These are phyloP conservation scores for Blumeriella jaapii DNA, from an alignment of 2,329 filamentous ascomycete genomes.

Conservation along the genomic window DNA sequence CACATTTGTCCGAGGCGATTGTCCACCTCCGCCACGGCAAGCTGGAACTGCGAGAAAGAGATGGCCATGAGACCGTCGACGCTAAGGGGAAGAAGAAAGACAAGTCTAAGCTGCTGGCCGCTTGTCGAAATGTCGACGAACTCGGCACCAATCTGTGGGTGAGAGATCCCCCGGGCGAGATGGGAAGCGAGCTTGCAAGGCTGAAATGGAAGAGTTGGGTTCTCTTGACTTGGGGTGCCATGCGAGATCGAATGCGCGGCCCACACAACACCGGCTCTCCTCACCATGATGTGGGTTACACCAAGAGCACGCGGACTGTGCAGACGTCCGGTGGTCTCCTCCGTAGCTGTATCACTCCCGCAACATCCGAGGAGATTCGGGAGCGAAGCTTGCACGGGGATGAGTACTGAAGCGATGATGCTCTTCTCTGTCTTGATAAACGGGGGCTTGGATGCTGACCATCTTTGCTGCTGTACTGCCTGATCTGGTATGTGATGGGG, in stretches of 20 bases:
- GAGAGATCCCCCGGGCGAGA: not conserved
- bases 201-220: conserved; percentile 3
- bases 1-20: conserved; percentile 1
- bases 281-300: not conserved
- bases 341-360: not conserved
- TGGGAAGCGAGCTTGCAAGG: not conserved
- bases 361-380: conserved; percentile 1
- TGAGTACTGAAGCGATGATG: not conserved
- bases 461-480: too few relatives aligned
- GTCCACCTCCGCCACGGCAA: not conserved
- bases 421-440: not conserved
- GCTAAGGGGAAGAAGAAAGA: not conserved
- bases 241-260: conserved; percentile 2
- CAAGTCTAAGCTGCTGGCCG: conserved; percentile 2
- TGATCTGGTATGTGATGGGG: too few relatives aligned
- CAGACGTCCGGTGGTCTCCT: not conserved
- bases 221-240: conserved; percentile 2
- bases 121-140: conserved; percentile 1
- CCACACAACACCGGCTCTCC: conserved; percentile 2
- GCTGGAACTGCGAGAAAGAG: conserved; percentile 1
- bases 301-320: not conserved
- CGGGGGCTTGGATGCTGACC: too few relatives aligned
- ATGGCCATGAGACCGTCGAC: not conserved
- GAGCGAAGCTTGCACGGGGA: not conserved
- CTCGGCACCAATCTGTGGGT: conserved; percentile 4